Evolutionary conservation across 73 alveolate genomes (phyloP).

Genomic region (Blepharisma japonicum): DNA sequence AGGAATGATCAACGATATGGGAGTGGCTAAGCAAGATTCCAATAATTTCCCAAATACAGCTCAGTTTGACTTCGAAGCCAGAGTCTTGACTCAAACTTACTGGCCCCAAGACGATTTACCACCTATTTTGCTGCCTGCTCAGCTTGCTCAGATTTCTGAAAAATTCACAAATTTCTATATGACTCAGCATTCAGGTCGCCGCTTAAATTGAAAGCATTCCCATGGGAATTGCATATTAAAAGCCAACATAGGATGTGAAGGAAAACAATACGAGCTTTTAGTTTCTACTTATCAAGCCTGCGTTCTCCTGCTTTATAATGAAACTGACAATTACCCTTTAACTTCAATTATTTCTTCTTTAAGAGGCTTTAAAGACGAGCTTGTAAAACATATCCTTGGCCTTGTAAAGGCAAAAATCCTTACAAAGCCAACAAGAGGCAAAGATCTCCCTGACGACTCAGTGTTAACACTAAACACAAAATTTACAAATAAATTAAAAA

Average conservation of each 20-base stretch:
- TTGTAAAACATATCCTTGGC: conserved; percentile 51
- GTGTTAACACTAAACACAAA: conserved; percentile 40
- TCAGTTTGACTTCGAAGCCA: conserved; percentile 43
- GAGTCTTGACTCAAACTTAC: conserved; percentile 59
- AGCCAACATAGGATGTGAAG: conserved; percentile 37
- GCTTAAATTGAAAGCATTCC: conserved; percentile 45
- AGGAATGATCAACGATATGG: conserved; percentile 73
- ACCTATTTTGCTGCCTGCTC: conserved; percentile 35
- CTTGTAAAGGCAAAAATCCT: conserved; percentile 42
- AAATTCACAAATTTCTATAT: conserved; percentile 47
- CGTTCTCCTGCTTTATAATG: conserved; percentile 47
- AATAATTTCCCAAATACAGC: conserved; percentile 40
- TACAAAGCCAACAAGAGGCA: conserved; percentile 32
- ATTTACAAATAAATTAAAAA: conserved; percentile 5
- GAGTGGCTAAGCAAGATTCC: conserved; percentile 38
- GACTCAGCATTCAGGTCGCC: conserved; percentile 45
- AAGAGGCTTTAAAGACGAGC: conserved; percentile 30
- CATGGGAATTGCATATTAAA: conserved; percentile 42
- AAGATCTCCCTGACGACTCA: conserved; percentile 33
- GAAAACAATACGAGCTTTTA: conserved; percentile 36
- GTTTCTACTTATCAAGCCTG: conserved; percentile 37
- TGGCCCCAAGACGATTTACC: conserved; percentile 55
- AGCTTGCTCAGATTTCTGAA: conserved; percentile 24
- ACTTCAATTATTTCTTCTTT: background rate
- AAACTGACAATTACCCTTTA: conserved; percentile 4